Conservation (phyloP, 164 flowering plant species). For the Aristolochia fimbriata region DNA sequence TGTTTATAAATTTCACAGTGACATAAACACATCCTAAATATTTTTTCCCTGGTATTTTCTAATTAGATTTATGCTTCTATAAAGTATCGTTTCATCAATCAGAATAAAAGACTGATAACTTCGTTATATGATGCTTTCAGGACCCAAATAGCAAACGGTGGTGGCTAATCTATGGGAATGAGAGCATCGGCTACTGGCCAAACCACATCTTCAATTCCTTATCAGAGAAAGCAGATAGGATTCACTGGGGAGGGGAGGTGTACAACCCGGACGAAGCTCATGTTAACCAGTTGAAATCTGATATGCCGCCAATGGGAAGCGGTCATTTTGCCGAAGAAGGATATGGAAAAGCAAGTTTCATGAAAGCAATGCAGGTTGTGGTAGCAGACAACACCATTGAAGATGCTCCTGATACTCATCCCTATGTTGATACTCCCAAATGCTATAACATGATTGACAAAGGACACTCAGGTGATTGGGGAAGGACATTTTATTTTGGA, state of each 20-base stretch:
- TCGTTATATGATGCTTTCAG: background rate
- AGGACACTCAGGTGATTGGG: background rate
- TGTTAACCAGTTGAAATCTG: background rate
- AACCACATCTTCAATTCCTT: background rate
- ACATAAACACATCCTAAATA: too few species aligned
- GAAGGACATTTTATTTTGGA: too few species aligned
- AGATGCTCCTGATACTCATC: background rate
- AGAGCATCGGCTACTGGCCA: background rate
- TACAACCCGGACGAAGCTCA: background rate
- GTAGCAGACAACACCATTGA: background rate
- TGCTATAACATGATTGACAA: background rate
- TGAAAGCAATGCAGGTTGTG: background rate
- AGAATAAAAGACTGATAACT: too few species aligned
- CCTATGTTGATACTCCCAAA: background rate
- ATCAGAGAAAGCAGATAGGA: background rate
- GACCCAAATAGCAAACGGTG: background rate
- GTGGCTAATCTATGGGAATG: background rate
- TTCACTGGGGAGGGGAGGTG: background rate
- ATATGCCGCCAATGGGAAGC: background rate
- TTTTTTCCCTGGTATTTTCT: too few species aligned
- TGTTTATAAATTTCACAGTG: too few species aligned
- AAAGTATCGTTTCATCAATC: too few species aligned
- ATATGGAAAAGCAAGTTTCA: background rate
- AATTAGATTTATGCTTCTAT: too few species aligned
- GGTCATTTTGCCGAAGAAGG: constrained; percentile 1